These are phyloP conservation scores for Pestalotiopsis sp. DNA, from an alignment of 2,329 filamentous ascomycete genomes.

Conservation along the genomic window DNA sequence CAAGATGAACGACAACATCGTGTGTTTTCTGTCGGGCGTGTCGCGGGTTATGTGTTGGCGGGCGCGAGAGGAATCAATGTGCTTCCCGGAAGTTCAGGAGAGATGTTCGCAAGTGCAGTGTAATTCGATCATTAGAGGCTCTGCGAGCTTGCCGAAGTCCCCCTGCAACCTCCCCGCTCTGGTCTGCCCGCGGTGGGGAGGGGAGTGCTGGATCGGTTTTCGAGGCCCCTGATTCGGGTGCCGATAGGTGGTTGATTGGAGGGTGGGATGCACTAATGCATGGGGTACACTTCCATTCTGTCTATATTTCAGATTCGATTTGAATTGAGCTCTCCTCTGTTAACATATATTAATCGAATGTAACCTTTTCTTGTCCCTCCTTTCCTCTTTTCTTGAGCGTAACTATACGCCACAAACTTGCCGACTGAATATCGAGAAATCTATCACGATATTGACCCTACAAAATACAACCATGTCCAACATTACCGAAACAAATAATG, in stretches of 20 bases:
- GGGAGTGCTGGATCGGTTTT: too few relatives aligned
- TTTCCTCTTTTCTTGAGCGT: too few relatives aligned
- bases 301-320: not conserved
- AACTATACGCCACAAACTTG: too few relatives aligned
- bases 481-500: too few relatives aligned
- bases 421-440: too few relatives aligned
- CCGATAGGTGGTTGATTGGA: not conserved
- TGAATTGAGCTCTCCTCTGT: not conserved
- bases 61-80: not conserved
- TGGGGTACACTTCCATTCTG: not conserved
- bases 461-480: too few relatives aligned
- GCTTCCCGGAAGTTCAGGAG: too few relatives aligned
- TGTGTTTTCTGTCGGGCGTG: slow-evolving; percentile 12
- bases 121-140: not conserved
- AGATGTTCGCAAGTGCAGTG: too few relatives aligned
- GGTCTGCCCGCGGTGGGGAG: too few relatives aligned
- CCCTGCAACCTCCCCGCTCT: not conserved
- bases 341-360: too few relatives aligned
- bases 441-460: too few relatives aligned
- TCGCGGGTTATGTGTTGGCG: not conserved
- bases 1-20: slow-evolving; percentile 44
- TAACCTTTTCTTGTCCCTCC: too few relatives aligned
- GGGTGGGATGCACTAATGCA: not conserved
- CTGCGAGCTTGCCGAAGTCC: not conserved
- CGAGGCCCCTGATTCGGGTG: not conserved